Percentiles rank a stretch among this genome's conserved stretches.
phyloP scores from a whole-genome alignment of 2,329 filamentous ascomycete genomes.

The Teratosphaeria zuluensis region DNA sequence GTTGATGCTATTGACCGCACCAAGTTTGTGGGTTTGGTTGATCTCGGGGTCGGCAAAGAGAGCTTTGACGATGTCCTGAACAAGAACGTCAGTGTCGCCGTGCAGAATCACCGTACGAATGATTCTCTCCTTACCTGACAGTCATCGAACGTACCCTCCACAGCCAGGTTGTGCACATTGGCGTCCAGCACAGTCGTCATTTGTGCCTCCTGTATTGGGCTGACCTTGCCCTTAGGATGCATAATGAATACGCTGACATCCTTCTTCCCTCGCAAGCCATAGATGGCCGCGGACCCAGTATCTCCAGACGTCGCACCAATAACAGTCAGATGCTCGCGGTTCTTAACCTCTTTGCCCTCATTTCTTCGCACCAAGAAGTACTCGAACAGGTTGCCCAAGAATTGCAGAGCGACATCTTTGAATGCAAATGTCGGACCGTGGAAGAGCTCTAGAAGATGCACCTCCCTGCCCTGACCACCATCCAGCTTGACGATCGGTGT shows the following conservation, averaged over 20 bases:
- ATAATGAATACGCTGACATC: slow-evolving; percentile 95
- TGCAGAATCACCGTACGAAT: neutral
- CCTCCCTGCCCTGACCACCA: slow-evolving; percentile 46
- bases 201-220: slow-evolving; percentile 86
- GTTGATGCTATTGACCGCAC: slow-evolving; percentile 95
- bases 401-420: slow-evolving; percentile 89
- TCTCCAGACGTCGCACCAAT: slow-evolving; percentile 81
- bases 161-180: slow-evolving; percentile 87
- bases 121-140: slow-evolving; percentile 55
- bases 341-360: slow-evolving; percentile 53
- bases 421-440: slow-evolving; percentile 93
- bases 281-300: slow-evolving; percentile 91
- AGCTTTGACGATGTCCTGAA: slow-evolving; percentile 82
- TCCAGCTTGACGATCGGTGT: slow-evolving; percentile 74
- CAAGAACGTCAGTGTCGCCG: neutral
- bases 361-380: slow-evolving; percentile 74
- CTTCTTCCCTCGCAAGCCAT: slow-evolving; percentile 88
- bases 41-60: slow-evolving; percentile 79
- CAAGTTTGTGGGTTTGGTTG: slow-evolving; percentile 74
- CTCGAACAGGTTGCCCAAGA: slow-evolving; percentile 91
- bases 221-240: slow-evolving; percentile 82
- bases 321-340: slow-evolving; percentile 72
- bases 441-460: slow-evolving; percentile 88
- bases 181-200: slow-evolving; percentile 89
- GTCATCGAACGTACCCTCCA: slow-evolving; percentile 89